Base-by-base conservation (phyloP, 805 yeast species). In the Soucietia sequanensis region DNA sequence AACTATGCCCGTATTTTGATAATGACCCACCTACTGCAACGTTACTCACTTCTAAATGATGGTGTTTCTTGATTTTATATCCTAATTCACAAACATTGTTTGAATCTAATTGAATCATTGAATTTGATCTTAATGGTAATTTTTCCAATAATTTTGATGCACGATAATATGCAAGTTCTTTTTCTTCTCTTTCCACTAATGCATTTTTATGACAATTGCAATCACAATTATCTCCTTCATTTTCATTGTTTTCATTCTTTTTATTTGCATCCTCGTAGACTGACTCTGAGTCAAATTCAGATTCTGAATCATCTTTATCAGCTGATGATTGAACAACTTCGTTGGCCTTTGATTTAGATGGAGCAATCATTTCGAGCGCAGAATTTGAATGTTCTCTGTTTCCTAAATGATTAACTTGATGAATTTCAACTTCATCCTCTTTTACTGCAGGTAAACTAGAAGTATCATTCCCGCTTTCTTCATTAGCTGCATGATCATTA, bases 241-340 rank as follows among this genome's bases (percentile, higher is more conserved):
- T 42, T 39, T 68, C 73, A 43, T 65, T 69, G 39, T 68, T 73
- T 47, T 59, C 66, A 36, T 52, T 65, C 27, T 68, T 55, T 45
- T 54, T 60, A 41, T 68, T 68, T 4, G 73, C 74, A 34, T 66
- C 52, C 10, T 67, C 67, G 39, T 72, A 67, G 24, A 44, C 28
- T 2, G 71, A 70, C 33, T 43, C 46, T n/a, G 49, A 35, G 27
- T 56, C 60, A 11, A 56, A 29, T 6, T 41, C 41, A 12, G 54
- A 30, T 26, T 49, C 50, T 2, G 46, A 30, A 9, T 20, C 27
- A 16, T 35, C 9, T 18, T 38, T 43, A 4, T 35, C 19, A 10
- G 25, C 23, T 6, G 30, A 27, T 8, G 30, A 27, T 18, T 10
- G 13, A n/a, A 14, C 10, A 27, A 12, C 11, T 10, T 26, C 29